Conservation (phyloP, 2,329 filamentous ascomycete species). For the Calonectria multiphialidica region DNA sequence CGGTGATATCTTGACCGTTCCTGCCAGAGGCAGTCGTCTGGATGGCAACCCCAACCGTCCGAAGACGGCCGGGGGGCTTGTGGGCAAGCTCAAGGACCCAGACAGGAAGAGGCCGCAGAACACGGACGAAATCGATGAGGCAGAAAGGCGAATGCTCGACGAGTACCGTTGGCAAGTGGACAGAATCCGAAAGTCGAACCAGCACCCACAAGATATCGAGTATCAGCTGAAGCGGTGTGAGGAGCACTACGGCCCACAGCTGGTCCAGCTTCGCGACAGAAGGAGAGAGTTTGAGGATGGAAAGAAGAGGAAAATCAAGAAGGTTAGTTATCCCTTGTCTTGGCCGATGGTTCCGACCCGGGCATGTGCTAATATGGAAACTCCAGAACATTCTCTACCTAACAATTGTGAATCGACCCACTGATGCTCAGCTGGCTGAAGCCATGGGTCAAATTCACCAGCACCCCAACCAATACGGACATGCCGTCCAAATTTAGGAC, state of each 20-base stretch:
- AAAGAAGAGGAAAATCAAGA: slow-evolving; percentile 3
- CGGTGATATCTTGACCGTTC: not conserved
- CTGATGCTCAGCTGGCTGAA: not conserved
- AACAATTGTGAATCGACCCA: not conserved
- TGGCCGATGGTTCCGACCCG: not conserved
- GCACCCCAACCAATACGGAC: not conserved
- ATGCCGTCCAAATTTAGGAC: not conserved
- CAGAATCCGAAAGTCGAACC: not conserved
- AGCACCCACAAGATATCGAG: not conserved
- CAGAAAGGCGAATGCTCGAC: not conserved
- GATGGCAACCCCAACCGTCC: not conserved
- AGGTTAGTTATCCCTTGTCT: not conserved
- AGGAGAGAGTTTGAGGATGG: too few relatives aligned
- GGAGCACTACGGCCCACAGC: not conserved
- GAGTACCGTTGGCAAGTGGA: slow-evolving; percentile 2
- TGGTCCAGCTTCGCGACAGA: not conserved
- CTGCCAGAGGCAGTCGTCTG: not conserved
- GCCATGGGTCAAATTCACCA: not conserved
- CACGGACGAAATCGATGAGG: not conserved
- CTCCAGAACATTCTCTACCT: slow-evolving; percentile 1
- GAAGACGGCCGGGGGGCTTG: not conserved
- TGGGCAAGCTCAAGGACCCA: not conserved
- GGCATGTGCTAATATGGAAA: not conserved
- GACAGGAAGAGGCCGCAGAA: not conserved
- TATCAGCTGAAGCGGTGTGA: not conserved